phyloP scores from a whole-genome alignment of 2,329 filamentous ascomycete genomes.

The Scedosporium dehoogii region DNA sequence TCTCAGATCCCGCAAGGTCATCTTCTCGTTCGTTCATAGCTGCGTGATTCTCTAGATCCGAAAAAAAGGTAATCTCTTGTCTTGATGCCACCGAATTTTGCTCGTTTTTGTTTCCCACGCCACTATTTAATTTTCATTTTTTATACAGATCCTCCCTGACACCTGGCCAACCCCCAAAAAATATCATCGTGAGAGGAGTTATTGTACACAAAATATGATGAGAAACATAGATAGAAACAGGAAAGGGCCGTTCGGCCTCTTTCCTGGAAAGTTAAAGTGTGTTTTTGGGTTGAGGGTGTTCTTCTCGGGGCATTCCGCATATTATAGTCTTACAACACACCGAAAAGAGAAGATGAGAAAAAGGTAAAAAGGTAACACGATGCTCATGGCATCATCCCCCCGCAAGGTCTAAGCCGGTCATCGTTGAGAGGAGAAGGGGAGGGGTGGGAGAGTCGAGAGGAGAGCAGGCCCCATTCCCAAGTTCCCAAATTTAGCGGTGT shows the following conservation, averaged over 20 bases:
- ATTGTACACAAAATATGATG: constrained; percentile 2
- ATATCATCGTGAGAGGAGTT: constrained; percentile 3
- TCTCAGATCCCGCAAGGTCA: neutral
- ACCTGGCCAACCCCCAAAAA: neutral
- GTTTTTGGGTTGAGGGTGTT: neutral
- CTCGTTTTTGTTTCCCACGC: neutral
- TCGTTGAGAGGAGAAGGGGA: neutral
- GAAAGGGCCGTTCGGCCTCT: neutral
- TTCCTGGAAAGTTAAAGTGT: neutral
- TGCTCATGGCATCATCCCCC: neutral
- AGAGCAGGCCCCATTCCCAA: no score
- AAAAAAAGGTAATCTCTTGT: neutral
- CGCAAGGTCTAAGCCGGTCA: neutral
- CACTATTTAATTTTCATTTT: neutral
- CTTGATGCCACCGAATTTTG: neutral
- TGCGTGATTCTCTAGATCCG: no score
- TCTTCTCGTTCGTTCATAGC: no score
- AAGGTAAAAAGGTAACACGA: neutral
- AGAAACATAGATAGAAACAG: neutral
- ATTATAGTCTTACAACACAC: constrained; percentile 7
- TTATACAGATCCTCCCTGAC: neutral
- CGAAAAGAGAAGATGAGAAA: neutral
- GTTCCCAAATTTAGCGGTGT: no score
- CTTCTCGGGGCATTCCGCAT: neutral
- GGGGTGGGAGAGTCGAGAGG: neutral